Evolutionary conservation across 768 basidiomycete species (phyloP).

Genomic region (Mycena amicta): DNA sequence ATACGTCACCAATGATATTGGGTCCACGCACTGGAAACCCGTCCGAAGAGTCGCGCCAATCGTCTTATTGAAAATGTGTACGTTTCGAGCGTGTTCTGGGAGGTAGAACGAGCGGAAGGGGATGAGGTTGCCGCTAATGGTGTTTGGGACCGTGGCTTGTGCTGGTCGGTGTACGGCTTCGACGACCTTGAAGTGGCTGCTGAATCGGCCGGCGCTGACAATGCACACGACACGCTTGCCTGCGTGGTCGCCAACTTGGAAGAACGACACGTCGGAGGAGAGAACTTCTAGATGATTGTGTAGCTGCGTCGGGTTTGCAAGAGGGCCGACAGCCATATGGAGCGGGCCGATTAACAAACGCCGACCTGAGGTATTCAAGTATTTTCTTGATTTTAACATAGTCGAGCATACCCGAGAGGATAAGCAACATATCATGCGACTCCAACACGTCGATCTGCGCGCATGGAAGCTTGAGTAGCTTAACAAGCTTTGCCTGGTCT

Average conservation of each 20-base stretch:
- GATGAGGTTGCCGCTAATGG: background rate
- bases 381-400: too few species aligned
- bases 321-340: conserved; percentile 7
- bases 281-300: conserved; percentile 4
- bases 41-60: conserved; percentile 13
- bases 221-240: conserved; percentile 17
- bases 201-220: conserved; percentile 14
- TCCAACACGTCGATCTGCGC: conserved; percentile 20
- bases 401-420: conserved; percentile 21
- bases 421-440: conserved; percentile 10
- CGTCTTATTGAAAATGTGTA: conserved; percentile 21
- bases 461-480: conserved; percentile 16
- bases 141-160: background rate
- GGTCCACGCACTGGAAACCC: conserved; percentile 22
- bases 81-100: conserved; percentile 17
- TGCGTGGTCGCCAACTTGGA: conserved; percentile 13
- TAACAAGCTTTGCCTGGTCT: background rate
- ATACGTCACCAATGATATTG: conserved; percentile 15
- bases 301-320: background rate
- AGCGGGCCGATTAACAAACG: conserved; percentile 14
- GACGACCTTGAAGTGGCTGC: conserved; percentile 19
- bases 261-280: conserved; percentile 16
- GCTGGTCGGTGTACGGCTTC: too few species aligned
- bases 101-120: conserved; percentile 21
- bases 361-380: conserved; percentile 8